Conservation (phyloP, 495 filamentous ascomycete genomes). For the Aspergillus bertholletiae region DNA sequence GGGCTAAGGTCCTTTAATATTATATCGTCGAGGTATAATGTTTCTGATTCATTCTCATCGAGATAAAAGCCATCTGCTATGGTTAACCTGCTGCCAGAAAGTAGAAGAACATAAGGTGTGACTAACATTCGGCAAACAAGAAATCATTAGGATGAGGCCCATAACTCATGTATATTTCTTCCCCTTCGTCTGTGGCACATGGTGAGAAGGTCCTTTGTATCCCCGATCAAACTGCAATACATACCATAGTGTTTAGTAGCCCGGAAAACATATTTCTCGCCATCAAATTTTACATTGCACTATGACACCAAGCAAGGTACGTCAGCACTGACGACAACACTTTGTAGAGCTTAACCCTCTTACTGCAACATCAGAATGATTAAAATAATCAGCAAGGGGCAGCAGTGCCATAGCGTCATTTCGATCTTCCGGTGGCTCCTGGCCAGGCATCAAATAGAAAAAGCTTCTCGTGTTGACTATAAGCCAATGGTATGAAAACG, state of each 20-base stretch:
- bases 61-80: slow-evolving; percentile 70
- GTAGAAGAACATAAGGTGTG: background rate
- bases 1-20: slow-evolving; percentile 52
- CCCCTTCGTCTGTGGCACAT: slow-evolving; percentile 42
- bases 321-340: slow-evolving; percentile 1
- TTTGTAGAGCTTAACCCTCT: background rate
- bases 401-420: slow-evolving; percentile 78
- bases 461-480: slow-evolving; percentile 83
- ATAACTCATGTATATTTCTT: slow-evolving; percentile 79
- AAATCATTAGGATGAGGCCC: slow-evolving; percentile 79
- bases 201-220: slow-evolving; percentile 1
- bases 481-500: slow-evolving; percentile 71
- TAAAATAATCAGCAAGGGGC: slow-evolving; percentile 87
- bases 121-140: slow-evolving; percentile 68
- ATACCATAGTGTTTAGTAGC: slow-evolving; percentile 54
- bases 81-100: background rate
- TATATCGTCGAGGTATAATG: slow-evolving; percentile 63
- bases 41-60: slow-evolving; percentile 63
- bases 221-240: background rate
- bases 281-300: slow-evolving; percentile 62
- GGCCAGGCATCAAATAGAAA: slow-evolving; percentile 57
- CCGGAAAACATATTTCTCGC: slow-evolving; percentile 58
- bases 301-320: too few species aligned
- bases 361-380: slow-evolving; percentile 60
- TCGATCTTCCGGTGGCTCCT: slow-evolving; percentile 45